Evolutionary conservation across 139 green algal species (phyloP).

Genomic region (Chlorella ohadii): DNA sequence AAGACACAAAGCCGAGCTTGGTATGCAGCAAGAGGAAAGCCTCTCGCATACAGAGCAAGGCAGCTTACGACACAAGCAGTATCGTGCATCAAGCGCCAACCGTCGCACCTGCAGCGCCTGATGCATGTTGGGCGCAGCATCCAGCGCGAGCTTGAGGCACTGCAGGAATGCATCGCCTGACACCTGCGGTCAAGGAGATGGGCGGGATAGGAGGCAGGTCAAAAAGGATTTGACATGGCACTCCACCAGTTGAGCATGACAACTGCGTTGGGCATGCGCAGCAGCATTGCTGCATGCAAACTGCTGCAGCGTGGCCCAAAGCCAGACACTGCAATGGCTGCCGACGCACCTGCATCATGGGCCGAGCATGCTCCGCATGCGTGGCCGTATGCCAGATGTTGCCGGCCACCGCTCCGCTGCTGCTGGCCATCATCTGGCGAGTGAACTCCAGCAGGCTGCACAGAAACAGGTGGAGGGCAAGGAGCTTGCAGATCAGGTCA

Average conservation of each 20-base stretch:
- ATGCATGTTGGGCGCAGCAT: slow-evolving; percentile 39
- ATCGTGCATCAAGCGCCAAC: not conserved
- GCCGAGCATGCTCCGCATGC: slow-evolving; percentile 81
- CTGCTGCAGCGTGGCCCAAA: not conserved
- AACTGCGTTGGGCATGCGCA: no score
- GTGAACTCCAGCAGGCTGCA: slow-evolving; percentile 37
- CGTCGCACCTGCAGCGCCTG: slow-evolving; percentile 2
- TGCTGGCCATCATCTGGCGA: slow-evolving; percentile 52
- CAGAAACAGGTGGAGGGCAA: no score
- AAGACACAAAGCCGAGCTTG: no score
- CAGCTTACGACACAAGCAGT: no score
- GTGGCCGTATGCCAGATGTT: slow-evolving; percentile 78
- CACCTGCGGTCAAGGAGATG: slow-evolving; percentile 45
- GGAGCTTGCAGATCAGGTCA: no score
- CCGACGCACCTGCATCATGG: slow-evolving; percentile 78
- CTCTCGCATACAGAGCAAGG: no score
- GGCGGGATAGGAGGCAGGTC: not conserved
- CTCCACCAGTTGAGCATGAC: no score
- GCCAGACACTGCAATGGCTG: not conserved
- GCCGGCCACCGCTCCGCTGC: slow-evolving; percentile 35
- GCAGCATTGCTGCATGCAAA: not conserved
- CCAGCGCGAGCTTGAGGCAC: slow-evolving; percentile 57
- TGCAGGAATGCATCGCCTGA: slow-evolving; percentile 56
- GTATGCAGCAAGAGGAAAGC: no score
- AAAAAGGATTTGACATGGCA: not conserved